Percentiles rank a stretch among this genome's conserved stretches.
Conservation (phyloP, 805 yeast genomes). For the Candida easanensis region DNA sequence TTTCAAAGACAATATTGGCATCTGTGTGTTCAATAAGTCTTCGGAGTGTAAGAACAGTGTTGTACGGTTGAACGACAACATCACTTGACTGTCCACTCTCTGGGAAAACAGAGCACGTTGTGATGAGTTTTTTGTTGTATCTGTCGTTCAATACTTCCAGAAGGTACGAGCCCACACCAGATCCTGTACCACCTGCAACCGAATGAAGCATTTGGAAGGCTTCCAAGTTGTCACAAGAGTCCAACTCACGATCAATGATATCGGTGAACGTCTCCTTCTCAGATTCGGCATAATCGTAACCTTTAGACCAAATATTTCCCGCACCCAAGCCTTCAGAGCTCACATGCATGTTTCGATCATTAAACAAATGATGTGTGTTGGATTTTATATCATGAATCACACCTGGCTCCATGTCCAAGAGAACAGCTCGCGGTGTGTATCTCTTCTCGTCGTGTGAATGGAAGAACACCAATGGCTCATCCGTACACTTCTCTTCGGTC, state of each 20-base stretch:
- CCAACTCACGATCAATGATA: constrained; percentile 85
- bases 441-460: constrained; percentile 69
- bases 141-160: constrained; percentile 78
- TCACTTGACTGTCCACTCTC: constrained; percentile 77
- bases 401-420: constrained; percentile 88
- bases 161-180: constrained; percentile 86
- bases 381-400: constrained; percentile 66
- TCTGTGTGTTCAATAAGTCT: constrained; percentile 84
- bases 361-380: constrained; percentile 60
- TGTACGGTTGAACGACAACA: constrained; percentile 98
- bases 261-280: constrained; percentile 74
- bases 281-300: constrained; percentile 70
- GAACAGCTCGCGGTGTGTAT: constrained; percentile 83
- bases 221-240: constrained; percentile 82
- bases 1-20: constrained; percentile 86
- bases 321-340: constrained; percentile 89
- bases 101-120: constrained; percentile 87
- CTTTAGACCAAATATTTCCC: constrained; percentile 94
- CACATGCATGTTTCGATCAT: constrained; percentile 77
- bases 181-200: constrained; percentile 98
- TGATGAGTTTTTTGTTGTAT: constrained; percentile 76
- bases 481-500: constrained; percentile 41
- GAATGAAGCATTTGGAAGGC: constrained; percentile 91
- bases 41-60: constrained; percentile 77
- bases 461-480: constrained; percentile 82